Conservation (phyloP, 2,329 filamentous ascomycete species). For the Alternaria brassicicola region DNA sequence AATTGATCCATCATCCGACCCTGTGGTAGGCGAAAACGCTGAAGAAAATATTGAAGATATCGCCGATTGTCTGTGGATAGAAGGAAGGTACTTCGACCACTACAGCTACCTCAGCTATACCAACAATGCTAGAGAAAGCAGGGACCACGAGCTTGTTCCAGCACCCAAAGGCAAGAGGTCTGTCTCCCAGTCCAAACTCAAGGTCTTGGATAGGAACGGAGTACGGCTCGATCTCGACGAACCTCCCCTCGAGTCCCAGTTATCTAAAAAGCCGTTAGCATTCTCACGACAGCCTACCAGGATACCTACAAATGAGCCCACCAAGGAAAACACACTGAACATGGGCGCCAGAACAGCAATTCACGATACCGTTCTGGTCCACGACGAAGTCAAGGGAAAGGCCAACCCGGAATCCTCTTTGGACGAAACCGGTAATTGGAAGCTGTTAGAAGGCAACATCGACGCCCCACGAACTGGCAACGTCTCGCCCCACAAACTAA, state of each 20-base stretch:
- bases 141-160: background rate
- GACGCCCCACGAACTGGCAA: background rate
- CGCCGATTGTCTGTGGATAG: background rate
- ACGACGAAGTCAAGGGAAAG: background rate
- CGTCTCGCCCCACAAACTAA: background rate
- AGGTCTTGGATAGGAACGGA: background rate
- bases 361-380: background rate
- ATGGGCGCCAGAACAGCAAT: background rate
- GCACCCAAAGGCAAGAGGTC: background rate
- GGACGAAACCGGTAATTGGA: background rate
- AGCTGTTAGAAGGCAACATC: background rate
- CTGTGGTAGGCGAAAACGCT: background rate
- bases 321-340: fast-evolving
- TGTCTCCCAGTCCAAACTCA: background rate
- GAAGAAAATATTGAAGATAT: background rate
- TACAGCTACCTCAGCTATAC: slow-evolving; percentile 4
- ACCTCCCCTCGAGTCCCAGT: background rate
- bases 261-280: background rate
- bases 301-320: background rate
- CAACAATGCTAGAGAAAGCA: background rate
- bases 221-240: background rate
- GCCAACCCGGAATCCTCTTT: background rate
- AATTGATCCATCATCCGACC: background rate
- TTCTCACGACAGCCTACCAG: background rate
- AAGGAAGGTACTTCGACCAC: slow-evolving; percentile 10